Conservation (phyloP, 1,284 basidiomycete species). For the Tilletia caries region DNA sequence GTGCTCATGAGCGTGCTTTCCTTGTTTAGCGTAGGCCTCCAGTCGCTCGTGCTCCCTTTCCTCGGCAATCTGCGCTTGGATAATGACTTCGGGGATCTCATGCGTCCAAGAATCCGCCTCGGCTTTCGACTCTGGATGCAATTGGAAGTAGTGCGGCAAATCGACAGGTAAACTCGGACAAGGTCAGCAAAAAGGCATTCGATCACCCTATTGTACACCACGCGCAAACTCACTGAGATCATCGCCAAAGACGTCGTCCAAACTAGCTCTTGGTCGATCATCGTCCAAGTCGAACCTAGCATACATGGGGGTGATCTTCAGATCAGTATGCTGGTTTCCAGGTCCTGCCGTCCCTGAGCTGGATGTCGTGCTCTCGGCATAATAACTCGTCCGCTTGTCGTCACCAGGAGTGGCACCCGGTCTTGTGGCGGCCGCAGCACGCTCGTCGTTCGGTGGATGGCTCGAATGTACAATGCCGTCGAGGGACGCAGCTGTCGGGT, state of each 20-base stretch:
- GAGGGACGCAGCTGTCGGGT: neutral
- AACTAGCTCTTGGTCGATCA: constrained; percentile 25
- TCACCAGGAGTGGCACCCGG: neutral
- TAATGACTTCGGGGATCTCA: constrained; percentile 53
- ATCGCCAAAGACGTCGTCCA: constrained; percentile 41
- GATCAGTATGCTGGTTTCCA: neutral
- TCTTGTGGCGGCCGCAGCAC: neutral
- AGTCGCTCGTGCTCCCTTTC: constrained; percentile 39
- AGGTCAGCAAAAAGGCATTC: neutral
- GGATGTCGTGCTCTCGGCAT: constrained; percentile 4
- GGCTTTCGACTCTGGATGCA: constrained; percentile 28
- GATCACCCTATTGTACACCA: neutral
- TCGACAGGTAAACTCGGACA: too few relatives aligned
- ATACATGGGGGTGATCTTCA: neutral
- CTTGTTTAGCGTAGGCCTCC: constrained; percentile 24
- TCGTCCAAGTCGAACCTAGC: constrained; percentile 33
- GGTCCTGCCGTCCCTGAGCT: neutral
- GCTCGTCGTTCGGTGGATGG: neutral
- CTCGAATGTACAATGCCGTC: neutral
- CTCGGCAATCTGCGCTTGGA: constrained; percentile 49
- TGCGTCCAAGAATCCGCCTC: constrained; percentile 45
- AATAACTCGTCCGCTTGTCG: constrained; percentile 9
- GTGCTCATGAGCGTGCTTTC: neutral
- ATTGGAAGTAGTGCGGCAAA: neutral
- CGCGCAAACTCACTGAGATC: constrained; percentile 30